These are phyloP conservation scores for Wallacemonas sp. DNA, from an alignment of 208 protist genomes.

Conservation along the genomic window DNA sequence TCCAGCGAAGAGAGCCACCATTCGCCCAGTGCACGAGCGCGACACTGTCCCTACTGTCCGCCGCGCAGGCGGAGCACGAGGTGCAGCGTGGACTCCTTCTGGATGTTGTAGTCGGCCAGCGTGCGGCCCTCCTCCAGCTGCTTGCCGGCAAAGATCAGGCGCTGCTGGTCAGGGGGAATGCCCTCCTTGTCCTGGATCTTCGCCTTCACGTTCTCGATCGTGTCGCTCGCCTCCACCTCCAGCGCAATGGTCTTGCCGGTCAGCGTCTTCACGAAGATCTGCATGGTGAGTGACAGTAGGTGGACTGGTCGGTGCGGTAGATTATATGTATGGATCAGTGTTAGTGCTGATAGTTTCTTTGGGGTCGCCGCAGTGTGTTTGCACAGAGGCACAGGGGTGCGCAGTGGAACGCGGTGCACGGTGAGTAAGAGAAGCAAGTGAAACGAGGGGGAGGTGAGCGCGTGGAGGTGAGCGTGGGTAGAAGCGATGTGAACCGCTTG, in stretches of 20 bases:
- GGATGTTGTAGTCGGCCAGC: constrained; percentile 98
- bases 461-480: too few relatives aligned
- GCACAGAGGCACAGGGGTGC: too few relatives aligned
- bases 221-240: constrained; percentile 96
- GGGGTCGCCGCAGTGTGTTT: background rate
- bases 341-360: constrained; percentile 4
- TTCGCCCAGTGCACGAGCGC: too few relatives aligned
- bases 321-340: background rate
- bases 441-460: too few relatives aligned
- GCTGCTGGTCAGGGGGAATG: constrained; percentile 94
- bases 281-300: constrained; percentile 34
- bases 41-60: constrained; percentile 92
- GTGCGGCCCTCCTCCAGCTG: constrained; percentile 98
- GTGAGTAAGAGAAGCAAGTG: too few relatives aligned
- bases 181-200: constrained; percentile 99
- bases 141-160: constrained; percentile 95
- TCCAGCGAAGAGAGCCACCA: too few relatives aligned
- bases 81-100: constrained; percentile 99
- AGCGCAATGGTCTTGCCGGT: constrained; percentile 99
- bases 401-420: too few relatives aligned
- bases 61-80: constrained; percentile 96
- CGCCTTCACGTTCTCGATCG: constrained; percentile 97
- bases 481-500: too few relatives aligned
- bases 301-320: background rate
- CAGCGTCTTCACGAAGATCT: constrained; percentile 45